Percentiles rank a stretch among this genome's conserved stretches.
Conservation (phyloP, 441 rosid species). For the Pelargonium citronellum region DNA sequence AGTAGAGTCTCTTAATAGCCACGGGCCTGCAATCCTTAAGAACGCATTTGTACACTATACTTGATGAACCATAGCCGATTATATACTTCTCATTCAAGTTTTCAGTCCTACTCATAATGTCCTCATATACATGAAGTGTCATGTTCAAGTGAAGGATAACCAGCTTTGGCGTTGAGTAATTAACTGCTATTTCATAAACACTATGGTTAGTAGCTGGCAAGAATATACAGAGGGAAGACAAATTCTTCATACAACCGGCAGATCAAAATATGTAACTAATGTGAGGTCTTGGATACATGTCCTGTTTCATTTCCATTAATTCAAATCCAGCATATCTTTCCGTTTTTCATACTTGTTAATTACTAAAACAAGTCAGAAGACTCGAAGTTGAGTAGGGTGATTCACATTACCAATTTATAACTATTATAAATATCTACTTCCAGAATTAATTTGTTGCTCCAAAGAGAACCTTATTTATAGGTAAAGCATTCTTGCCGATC, state of each 20-base stretch:
- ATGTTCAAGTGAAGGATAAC: slow-evolving; percentile 94
- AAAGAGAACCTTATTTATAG: neutral
- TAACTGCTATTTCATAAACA: slow-evolving; percentile 37
- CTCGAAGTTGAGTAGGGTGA: neutral
- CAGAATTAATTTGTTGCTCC: neutral
- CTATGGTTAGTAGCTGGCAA: slow-evolving; percentile 18
- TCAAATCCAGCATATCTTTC: neutral
- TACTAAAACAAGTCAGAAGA: neutral
- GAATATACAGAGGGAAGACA: too few species aligned
- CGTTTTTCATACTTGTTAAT: neutral
- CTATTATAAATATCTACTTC: neutral
- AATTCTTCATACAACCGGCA: too few species aligned
- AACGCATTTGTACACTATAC: slow-evolving; percentile 89
- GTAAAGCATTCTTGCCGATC: neutral
- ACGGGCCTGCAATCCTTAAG: slow-evolving; percentile 92
- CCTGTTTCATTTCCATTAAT: too few species aligned
- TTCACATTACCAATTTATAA: neutral
- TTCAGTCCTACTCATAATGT: slow-evolving; percentile 97
- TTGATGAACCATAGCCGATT: slow-evolving; percentile 86
- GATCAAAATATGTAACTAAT: too few species aligned
- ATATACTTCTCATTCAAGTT: slow-evolving; percentile 84
- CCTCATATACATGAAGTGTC: slow-evolving; percentile 96
- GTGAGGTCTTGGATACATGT: too few species aligned
- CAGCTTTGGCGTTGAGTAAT: slow-evolving; percentile 65
- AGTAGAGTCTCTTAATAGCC: slow-evolving; percentile 85